phyloP scores from a whole-genome alignment of 805 yeast species.

The Metschnikowia hibisci region DNA sequence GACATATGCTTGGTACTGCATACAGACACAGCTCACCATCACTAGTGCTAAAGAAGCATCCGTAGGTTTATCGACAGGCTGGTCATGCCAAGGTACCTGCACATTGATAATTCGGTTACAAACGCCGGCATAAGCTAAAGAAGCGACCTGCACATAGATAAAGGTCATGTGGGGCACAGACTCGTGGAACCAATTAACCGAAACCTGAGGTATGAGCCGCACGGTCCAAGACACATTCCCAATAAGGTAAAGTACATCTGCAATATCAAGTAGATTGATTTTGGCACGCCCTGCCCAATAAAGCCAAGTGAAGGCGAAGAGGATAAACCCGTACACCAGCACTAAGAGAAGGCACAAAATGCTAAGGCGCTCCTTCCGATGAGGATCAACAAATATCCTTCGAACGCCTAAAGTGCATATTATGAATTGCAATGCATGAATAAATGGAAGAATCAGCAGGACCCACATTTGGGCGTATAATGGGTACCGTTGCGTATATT shows the following conservation, averaged over 20 bases:
- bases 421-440: conserved; percentile 1
- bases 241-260: conserved; percentile 12
- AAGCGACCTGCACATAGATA: conserved; percentile 1
- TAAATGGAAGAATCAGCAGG: not conserved
- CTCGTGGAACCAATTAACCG: conserved; percentile 16
- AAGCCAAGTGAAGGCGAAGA: conserved; percentile 3
- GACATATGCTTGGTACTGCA: conserved; percentile 7
- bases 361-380: conserved; percentile 12
- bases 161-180: conserved; percentile 5
- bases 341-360: conserved; percentile 10
- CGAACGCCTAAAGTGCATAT: not conserved
- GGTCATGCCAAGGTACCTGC: conserved; percentile 7
- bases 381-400: conserved; percentile 2
- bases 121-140: not conserved
- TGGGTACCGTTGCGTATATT: conserved; percentile 14
- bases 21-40: conserved; percentile 1
- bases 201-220: conserved; percentile 15
- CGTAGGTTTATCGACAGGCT: conserved; percentile 10
- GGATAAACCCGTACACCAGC: not conserved
- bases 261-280: conserved; percentile 14
- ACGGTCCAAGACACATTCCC: conserved; percentile 11
- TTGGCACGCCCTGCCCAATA: conserved; percentile 8
- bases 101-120: not conserved
- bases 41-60: conserved; percentile 3
- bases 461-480: conserved; percentile 5